Conservation (phyloP, 768 basidiomycete genomes). For the Dentipellis sp. region DNA sequence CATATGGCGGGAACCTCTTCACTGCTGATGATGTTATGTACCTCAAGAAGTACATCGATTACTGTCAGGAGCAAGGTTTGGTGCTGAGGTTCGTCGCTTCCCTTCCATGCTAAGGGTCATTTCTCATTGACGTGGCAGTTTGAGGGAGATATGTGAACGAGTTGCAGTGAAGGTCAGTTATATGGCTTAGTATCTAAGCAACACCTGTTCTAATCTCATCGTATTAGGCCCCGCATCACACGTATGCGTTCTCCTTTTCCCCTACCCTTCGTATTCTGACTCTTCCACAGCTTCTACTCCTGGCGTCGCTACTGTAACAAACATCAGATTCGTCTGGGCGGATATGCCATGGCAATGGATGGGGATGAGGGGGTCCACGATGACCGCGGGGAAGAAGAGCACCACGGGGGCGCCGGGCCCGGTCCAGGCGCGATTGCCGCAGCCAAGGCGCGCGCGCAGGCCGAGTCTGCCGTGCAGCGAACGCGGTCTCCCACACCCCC, state of each 20-base stretch:
- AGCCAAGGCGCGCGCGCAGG: constrained; percentile 31
- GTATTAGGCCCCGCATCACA: constrained; percentile 76
- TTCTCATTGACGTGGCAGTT: constrained; percentile 14
- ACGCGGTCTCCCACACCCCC: constrained; percentile 77
- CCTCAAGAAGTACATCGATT: constrained; percentile 83
- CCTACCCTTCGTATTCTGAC: constrained; percentile 1
- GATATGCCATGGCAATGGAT: constrained; percentile 78
- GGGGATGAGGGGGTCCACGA: constrained; percentile 42
- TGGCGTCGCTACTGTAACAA: constrained; percentile 92
- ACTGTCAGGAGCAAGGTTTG: constrained; percentile 80
- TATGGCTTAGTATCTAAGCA: neutral
- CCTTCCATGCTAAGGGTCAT: neutral
- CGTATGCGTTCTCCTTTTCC: constrained; percentile 36
- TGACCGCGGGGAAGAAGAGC: constrained; percentile 21
- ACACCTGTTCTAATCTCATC: neutral
- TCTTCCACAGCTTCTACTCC: constrained; percentile 60
- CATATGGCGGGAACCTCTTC: constrained; percentile 83
- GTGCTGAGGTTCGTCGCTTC: constrained; percentile 38
- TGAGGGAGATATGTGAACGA: constrained; percentile 82
- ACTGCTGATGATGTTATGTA: constrained; percentile 78
- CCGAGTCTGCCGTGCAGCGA: constrained; percentile 31
- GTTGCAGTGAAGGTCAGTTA: constrained; percentile 67
- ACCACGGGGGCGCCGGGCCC: constrained; percentile 24
- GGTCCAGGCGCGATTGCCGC: constrained; percentile 31
- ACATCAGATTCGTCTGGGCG: constrained; percentile 83